Base-by-base conservation (phyloP, 257 asterid genomes). In the Gardenia jasminoides region DNA sequence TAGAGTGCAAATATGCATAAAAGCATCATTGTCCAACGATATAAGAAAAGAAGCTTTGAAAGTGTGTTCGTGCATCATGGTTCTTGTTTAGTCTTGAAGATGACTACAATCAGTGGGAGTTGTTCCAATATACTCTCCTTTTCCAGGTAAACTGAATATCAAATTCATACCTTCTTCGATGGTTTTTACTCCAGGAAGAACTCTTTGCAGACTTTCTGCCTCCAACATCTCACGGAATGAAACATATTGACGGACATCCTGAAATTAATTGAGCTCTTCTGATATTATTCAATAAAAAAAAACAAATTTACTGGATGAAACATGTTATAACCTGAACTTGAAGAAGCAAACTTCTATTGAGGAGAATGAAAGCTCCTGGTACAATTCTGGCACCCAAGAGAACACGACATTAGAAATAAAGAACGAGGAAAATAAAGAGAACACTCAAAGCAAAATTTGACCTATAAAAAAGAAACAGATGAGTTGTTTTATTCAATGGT, bases 191-290 rank as follows among this genome's bases (percentile, higher is more conserved):
- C 96, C 97, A 31, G 99, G 99, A 87, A 95, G 97, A 66, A 94
- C 91, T 64, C 84, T 86, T 50, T 83, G 82, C 36, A 89, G 91
- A 83, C 89, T 78, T 84, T 91, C 98, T 75, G 83, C 80, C 86
- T 90, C 90, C 81, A 94, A 80, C 98, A 94, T 93, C 80, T 94
- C 97, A 56, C 7, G 85, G 75, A 94, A 94, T 79, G 97, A 89
- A 81, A 91, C 87, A 88, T 91, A 92, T n/a, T 80, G 81, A 50
- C 73, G 88, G 81, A 90, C 84, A 78, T 88, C 93, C 99, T 95
- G 90, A 79, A 78, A 62, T 22, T 41, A 70, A 28, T 22, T 22
- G 76, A 26, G 67, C 71, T 83, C 69, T 61, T 67, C 48, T 73
- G 46, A 31, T 43, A 76, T 19, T 76, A 72, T 59, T 62, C 65